A percentile compares a stretch with the other conserved stretches of the same genome.
Evolutionary conservation across 2,329 filamentous ascomycete genomes (phyloP).

Genomic region (Paracorniculantispora psalliotae): DNA sequence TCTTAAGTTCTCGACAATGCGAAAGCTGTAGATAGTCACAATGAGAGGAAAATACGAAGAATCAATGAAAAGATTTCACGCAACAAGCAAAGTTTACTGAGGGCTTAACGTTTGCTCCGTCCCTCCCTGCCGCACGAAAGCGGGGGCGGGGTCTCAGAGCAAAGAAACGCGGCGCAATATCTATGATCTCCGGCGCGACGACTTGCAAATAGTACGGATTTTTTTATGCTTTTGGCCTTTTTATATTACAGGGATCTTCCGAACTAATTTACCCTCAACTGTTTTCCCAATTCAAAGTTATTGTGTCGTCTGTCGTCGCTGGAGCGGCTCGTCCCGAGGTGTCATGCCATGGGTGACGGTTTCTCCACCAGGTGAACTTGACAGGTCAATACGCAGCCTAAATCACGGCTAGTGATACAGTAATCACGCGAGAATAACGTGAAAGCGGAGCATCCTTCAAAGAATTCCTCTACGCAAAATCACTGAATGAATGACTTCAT

Average conservation of each 20-base stretch:
- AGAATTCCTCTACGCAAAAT: background rate
- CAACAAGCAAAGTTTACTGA: background rate
- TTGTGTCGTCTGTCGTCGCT: too few species aligned
- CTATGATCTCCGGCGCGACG: background rate
- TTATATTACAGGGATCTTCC: too few species aligned
- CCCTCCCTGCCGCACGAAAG: background rate
- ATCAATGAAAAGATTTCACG: background rate
- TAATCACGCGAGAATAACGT: background rate
- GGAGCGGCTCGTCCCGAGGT: conserved; percentile 10
- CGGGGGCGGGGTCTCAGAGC: conserved; percentile 9
- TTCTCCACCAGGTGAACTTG: background rate
- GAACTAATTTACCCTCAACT: too few species aligned
- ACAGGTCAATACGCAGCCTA: background rate
- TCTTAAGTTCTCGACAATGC: background rate
- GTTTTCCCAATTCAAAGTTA: background rate
- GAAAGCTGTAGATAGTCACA: background rate
- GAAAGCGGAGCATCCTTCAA: background rate
- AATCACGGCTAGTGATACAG: background rate
- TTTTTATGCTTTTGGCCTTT: too few species aligned
- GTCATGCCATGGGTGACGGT: background rate
- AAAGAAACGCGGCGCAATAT: conserved; percentile 1
- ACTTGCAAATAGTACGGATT: background rate
- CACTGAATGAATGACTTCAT: too few species aligned
- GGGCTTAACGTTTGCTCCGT: background rate
- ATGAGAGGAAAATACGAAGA: background rate